Conservation (phyloP, 2,329 filamentous ascomycete species). For the Sphaerostilbella broomeana region DNA sequence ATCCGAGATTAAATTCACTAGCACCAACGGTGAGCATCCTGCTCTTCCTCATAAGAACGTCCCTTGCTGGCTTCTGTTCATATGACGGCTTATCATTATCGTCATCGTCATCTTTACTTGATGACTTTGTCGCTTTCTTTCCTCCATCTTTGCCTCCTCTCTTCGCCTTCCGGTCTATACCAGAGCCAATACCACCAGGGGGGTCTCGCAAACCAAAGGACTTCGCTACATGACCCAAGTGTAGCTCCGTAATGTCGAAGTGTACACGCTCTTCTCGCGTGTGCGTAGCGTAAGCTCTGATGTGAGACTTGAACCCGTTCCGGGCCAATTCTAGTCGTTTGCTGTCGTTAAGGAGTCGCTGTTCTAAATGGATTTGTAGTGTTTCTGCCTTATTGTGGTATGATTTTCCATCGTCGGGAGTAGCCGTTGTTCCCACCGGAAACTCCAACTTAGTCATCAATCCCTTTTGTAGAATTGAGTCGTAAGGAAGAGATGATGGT, state of each 20-base stretch:
- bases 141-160: constrained; percentile 14
- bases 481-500: constrained; percentile 45
- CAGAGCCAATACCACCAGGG: constrained; percentile 70
- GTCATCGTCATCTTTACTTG: constrained; percentile 24
- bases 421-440: constrained; percentile 61
- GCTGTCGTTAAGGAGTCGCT: constrained; percentile 52
- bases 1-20: constrained; percentile 64
- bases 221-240: constrained; percentile 90
- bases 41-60: constrained; percentile 52
- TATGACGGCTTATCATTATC: constrained; percentile 30
- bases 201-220: constrained; percentile 85
- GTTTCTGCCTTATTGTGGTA: constrained; percentile 49
- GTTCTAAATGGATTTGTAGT: constrained; percentile 53
- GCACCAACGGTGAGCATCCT: constrained; percentile 59
- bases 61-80: constrained; percentile 28
- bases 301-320: constrained; percentile 83
- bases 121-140: constrained; percentile 18
- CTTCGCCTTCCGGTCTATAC: constrained; percentile 40
- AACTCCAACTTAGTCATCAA: constrained; percentile 55
- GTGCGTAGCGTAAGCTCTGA: constrained; percentile 93
- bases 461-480: constrained; percentile 57
- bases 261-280: constrained; percentile 74
- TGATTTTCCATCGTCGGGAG: constrained; percentile 34
- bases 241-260: constrained; percentile 87
- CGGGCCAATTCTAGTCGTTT: constrained; percentile 73